Base-by-base conservation (phyloP, 75 land plant species). In the Picea sitchensis region DNA sequence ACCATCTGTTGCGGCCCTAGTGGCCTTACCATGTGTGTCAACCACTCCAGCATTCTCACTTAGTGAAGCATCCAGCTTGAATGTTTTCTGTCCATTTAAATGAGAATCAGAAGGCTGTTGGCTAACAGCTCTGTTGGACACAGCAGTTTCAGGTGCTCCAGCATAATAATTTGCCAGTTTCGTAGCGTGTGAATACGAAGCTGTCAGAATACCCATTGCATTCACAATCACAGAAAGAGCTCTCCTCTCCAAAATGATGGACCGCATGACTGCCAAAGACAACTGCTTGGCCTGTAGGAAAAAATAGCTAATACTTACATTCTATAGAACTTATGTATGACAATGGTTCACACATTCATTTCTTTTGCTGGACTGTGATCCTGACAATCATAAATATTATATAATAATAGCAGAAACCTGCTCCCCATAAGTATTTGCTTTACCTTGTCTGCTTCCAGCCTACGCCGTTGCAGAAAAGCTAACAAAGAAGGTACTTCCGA, bases 401-500 rank as follows among this genome's bases (percentile, higher is more conserved):
- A 61, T 58, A 31, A 76, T 65, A 60, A 38, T 36, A 34, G 15
- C 73, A 36, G n/a, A 62, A 78, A 41, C 12, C 14, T 9, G 36
- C 12, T 30, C 14, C n/a, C 32, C 26, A 60, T 26, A 51, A 60
- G 20, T 21, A 21, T 38, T n/a, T 2, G 15, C 76, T 36, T 60
- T 76, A 97, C 99, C 91, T 86, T 91, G 36, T 61, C 77, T 41
- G 93, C 90, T 69, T 95, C 98, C 72, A 84, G 73, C 78, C 90
- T 92, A 15, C 99, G 86, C 14, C 98, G 83, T 83, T 98, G 99
- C 77, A 98, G 78, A 86, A 98, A 98, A 60, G 91, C 94, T 63
- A 98, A 78, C 34, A 98, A 73, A 0, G 87, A 90, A 81, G 96
- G 86, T 8, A 89, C 81, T 78, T 98, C 96, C 20, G 99, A 98